Conservation (phyloP, 768 basidiomycete species). For the Pulveroboletus sp. region DNA sequence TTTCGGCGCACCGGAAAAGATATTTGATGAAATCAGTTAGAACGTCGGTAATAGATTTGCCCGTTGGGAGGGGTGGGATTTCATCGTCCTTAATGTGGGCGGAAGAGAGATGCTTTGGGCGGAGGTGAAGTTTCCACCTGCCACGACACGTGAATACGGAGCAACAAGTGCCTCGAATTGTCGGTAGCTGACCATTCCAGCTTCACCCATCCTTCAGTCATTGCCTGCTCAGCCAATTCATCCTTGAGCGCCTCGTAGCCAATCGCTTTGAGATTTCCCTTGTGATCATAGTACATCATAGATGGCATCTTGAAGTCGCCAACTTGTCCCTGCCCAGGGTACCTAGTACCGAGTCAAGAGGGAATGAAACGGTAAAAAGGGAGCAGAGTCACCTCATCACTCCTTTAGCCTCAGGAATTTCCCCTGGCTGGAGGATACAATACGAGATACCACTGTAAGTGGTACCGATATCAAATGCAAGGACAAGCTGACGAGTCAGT, state of each 20-base stretch:
- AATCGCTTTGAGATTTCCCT: slow-evolving; percentile 33
- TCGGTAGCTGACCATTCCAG: slow-evolving; percentile 35
- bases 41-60: slow-evolving; percentile 36
- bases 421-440: slow-evolving; percentile 35
- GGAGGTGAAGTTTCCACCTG: slow-evolving; percentile 37
- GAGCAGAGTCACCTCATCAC: slow-evolving; percentile 11
- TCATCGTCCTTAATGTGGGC: slow-evolving; percentile 24
- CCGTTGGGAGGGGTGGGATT: slow-evolving; percentile 36
- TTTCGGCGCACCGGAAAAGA: slow-evolving; percentile 37
- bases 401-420: slow-evolving; percentile 21
- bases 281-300: slow-evolving; percentile 40
- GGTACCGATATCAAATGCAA: slow-evolving; percentile 37
- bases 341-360: slow-evolving; percentile 16
- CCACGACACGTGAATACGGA: neutral
- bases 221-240: slow-evolving; percentile 30
- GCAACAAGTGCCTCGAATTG: neutral
- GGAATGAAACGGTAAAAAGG: too few species aligned
- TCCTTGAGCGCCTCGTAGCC: slow-evolving; percentile 40
- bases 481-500: slow-evolving; percentile 26
- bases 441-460: slow-evolving; percentile 34
- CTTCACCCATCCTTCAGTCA: slow-evolving; percentile 39
- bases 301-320: slow-evolving; percentile 44
- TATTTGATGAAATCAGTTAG: slow-evolving; percentile 43
- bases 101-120: slow-evolving; percentile 27
- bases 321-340: slow-evolving; percentile 36